Evolutionary conservation across 2,329 filamentous ascomycete species (phyloP).

Genomic region (Aschersonia sp.): DNA sequence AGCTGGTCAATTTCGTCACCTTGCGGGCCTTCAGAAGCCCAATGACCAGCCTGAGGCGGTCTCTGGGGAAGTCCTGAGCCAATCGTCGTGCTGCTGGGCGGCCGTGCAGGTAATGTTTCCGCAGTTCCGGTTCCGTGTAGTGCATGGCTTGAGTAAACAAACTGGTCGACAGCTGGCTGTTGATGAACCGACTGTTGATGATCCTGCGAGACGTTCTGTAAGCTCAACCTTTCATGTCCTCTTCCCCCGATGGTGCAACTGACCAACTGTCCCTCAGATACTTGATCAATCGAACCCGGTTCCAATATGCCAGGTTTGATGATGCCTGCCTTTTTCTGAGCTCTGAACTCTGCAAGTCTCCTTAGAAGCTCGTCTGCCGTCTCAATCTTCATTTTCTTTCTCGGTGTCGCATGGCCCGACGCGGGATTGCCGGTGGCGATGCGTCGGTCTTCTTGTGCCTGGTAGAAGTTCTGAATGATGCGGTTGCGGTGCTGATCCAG

Average conservation of each 20-base stretch:
- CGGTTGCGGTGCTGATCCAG: constrained; percentile 72
- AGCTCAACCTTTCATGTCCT: neutral
- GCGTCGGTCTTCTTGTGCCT: constrained; percentile 69
- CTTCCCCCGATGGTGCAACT: neutral
- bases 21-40: constrained; percentile 9
- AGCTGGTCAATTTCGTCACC: constrained; percentile 51
- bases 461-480: constrained; percentile 74
- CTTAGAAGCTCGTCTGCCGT: constrained; percentile 64
- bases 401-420: constrained; percentile 45
- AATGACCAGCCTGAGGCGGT: constrained; percentile 20
- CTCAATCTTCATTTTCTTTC: constrained; percentile 61
- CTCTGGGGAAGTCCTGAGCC: constrained; percentile 29
- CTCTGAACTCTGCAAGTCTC: constrained; percentile 63
- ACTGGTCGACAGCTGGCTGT: constrained; percentile 10
- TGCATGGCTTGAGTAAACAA: constrained; percentile 10
- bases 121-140: constrained; percentile 19
- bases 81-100: constrained; percentile 21
- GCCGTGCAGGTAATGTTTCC: constrained; percentile 30
- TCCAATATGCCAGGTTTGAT: neutral
- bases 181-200: constrained; percentile 6
- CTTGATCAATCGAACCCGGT: neutral
- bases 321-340: constrained; percentile 28
- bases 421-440: constrained; percentile 73
- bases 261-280: constrained; percentile 14
- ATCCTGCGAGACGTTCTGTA: constrained; percentile 11